Percentiles rank a stretch among this genome's conserved stretches.
Evolutionary conservation across 2,329 filamentous ascomycete genomes (phyloP).

Genomic region (Tolypocladium ovalisporum): DNA sequence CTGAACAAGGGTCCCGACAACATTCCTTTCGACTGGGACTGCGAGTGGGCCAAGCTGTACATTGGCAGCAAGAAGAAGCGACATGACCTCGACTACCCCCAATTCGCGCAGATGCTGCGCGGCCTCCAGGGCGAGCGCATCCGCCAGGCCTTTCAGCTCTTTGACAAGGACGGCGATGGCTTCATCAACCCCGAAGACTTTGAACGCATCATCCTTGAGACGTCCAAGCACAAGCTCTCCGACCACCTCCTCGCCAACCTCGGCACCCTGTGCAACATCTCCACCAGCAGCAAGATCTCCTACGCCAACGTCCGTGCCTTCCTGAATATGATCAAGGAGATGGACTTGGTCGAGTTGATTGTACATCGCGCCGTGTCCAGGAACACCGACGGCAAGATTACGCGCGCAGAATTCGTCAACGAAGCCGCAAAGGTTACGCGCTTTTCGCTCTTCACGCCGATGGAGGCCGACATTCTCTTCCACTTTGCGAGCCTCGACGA

Average conservation of each 20-base stretch:
- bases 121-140: constrained; percentile 94
- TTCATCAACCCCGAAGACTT: constrained; percentile 95
- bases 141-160: constrained; percentile 83
- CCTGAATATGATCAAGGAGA: constrained; percentile 94
- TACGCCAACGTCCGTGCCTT: constrained; percentile 97
- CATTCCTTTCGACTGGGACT: constrained; percentile 94
- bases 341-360: constrained; percentile 94
- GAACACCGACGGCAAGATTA: constrained; percentile 85
- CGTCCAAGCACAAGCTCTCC: constrained; percentile 88
- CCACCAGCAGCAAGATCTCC: constrained; percentile 81
- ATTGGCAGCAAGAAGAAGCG: constrained; percentile 79
- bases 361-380: constrained; percentile 76
- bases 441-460: constrained; percentile 93
- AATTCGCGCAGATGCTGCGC: constrained; percentile 97
- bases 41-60: constrained; percentile 92
- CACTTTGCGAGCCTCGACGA: constrained; percentile 93
- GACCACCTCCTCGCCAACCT: constrained; percentile 90
- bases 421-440: constrained; percentile 84
- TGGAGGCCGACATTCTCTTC: constrained; percentile 98
- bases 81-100: constrained; percentile 86
- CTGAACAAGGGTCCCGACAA: constrained; percentile 75
- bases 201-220: constrained; percentile 91
- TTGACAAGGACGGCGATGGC: constrained; percentile 85
- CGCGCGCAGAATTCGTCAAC: constrained; percentile 84
- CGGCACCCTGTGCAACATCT: constrained; percentile 89